A percentile compares a stretch with the other conserved stretches of the same genome.
Evolutionary conservation across 208 protist species (phyloP).

Genomic region (Wallacemonas collosoma): DNA sequence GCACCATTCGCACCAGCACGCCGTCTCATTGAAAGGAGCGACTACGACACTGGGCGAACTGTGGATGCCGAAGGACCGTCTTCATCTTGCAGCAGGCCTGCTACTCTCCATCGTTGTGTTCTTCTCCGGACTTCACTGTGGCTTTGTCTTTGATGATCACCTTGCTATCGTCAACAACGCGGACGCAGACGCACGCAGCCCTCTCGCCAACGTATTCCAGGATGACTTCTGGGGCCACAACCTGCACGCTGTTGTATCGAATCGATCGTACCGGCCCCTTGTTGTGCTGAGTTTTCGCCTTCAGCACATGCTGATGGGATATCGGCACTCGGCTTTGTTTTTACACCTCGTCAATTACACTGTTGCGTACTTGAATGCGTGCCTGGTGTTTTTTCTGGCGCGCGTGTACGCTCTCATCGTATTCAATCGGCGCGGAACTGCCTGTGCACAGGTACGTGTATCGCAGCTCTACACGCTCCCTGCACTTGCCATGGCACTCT

Average conservation of each 20-base stretch:
- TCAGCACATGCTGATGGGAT: conserved; percentile 67
- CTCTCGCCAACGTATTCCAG: conserved; percentile 41
- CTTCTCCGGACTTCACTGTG: conserved; percentile 29
- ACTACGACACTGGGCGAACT: not conserved
- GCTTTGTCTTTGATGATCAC: conserved; percentile 77
- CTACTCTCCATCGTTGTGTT: conserved; percentile 32
- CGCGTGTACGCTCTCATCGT: conserved; percentile 35
- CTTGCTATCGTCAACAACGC: conserved; percentile 53
- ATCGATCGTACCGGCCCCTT: conserved; percentile 65
- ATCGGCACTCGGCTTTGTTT: conserved; percentile 35
- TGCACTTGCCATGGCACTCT: conserved; percentile 52
- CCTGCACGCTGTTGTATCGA: conserved; percentile 40
- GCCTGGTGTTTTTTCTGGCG: conserved; percentile 49
- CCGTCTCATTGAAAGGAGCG: not conserved
- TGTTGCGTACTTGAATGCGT: conserved; percentile 45
- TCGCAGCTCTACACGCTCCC: conserved; percentile 29
- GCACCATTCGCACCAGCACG: not conserved
- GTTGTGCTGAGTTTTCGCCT: conserved; percentile 62
- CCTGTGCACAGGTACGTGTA: not conserved
- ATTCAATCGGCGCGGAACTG: not conserved
- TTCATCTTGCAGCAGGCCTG: conserved; percentile 1
- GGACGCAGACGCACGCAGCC: conserved; percentile 32
- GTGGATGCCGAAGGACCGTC: conserved; percentile 4
- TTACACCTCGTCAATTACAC: conserved; percentile 49
- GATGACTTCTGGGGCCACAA: conserved; percentile 72